These are phyloP conservation scores for Martensiomyces pterosporus DNA, from an alignment of 192 early-diverging fungal genomes.

Conservation along the genomic window DNA sequence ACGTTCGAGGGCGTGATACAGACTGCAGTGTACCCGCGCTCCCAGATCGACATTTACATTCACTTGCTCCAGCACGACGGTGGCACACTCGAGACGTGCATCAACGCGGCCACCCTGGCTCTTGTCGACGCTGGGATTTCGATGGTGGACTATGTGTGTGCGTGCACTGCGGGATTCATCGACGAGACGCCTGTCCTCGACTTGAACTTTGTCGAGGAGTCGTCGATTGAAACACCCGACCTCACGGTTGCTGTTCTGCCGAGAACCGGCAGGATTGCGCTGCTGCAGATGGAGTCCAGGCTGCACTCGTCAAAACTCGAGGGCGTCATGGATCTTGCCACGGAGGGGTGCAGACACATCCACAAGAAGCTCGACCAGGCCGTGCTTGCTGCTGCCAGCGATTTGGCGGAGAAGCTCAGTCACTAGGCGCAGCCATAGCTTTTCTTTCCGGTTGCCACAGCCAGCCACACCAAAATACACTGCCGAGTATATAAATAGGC, in stretches of 20 bases:
- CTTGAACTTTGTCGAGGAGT: slow-evolving; percentile 86
- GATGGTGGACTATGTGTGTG: slow-evolving; percentile 80
- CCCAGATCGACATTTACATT: slow-evolving; percentile 89
- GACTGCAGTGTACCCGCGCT: slow-evolving; percentile 69
- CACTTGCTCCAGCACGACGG: slow-evolving; percentile 95
- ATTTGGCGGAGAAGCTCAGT: slow-evolving; percentile 41
- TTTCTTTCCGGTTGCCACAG: too few species aligned
- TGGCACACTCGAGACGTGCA: slow-evolving; percentile 71
- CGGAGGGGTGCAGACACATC: slow-evolving; percentile 50
- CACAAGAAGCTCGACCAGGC: slow-evolving; percentile 48
- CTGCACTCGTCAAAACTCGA: slow-evolving; percentile 72
- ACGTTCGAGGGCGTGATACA: slow-evolving; percentile 89
- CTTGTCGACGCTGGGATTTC: slow-evolving; percentile 77
- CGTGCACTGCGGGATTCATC: slow-evolving; percentile 82
- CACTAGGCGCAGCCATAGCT: slow-evolving; percentile 8
- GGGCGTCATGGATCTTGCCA: slow-evolving; percentile 42
- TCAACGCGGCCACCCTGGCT: slow-evolving; percentile 81
- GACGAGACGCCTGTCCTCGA: slow-evolving; percentile 71
- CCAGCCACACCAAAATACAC: too few species aligned
- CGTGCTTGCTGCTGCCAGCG: slow-evolving; percentile 41
- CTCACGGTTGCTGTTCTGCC: slow-evolving; percentile 85
- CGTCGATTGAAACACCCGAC: slow-evolving; percentile 72
- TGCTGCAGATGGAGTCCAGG: slow-evolving; percentile 85
- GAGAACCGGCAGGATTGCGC: slow-evolving; percentile 73
- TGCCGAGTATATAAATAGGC: too few species aligned